A percentile compares a stretch with the other conserved stretches of the same genome.
Evolutionary conservation across 1,284 basidiomycete genomes (phyloP).

Genomic region (Kalmanozyma brasiliensis): DNA sequence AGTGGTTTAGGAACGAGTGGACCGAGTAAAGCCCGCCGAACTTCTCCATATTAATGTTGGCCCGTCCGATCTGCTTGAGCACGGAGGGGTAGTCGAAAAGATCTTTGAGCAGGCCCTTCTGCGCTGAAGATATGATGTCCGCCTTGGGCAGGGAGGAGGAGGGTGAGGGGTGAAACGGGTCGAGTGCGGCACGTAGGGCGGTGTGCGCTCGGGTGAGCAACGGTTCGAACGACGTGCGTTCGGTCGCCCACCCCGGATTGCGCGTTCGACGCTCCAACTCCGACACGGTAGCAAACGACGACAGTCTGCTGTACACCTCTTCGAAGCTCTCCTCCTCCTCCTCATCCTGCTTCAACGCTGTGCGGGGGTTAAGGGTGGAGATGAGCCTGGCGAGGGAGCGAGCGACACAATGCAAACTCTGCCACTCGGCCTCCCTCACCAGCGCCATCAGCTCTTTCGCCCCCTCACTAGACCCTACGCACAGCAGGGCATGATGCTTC

Average conservation of each 20-base stretch:
- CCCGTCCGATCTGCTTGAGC: conserved; percentile 78
- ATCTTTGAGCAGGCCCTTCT: conserved; percentile 72
- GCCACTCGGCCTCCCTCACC: conserved; percentile 46
- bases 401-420: conserved; percentile 38
- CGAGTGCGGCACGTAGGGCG: conserved; percentile 42
- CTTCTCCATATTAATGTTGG: conserved; percentile 85
- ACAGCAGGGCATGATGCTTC: conserved; percentile 78
- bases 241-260: conserved; percentile 60
- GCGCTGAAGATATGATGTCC: conserved; percentile 71
- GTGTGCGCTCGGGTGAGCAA: conserved; percentile 33
- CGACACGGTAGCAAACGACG: conserved; percentile 58
- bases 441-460: conserved; percentile 69
- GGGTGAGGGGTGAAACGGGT: conserved; percentile 72
- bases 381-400: conserved; percentile 23
- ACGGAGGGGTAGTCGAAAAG: conserved; percentile 82
- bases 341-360: background rate
- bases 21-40: conserved; percentile 86
- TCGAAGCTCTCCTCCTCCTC: conserved; percentile 25
- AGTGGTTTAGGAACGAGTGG: conserved; percentile 87
- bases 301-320: conserved; percentile 34
- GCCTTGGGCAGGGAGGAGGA: conserved; percentile 73
- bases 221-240: conserved; percentile 35
- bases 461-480: conserved; percentile 78
- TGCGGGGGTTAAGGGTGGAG: conserved; percentile 13
- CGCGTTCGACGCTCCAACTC: conserved; percentile 58